Evolutionary conservation across 345 rosid species (phyloP).

Genomic region (Schrenkiella parvula): DNA sequence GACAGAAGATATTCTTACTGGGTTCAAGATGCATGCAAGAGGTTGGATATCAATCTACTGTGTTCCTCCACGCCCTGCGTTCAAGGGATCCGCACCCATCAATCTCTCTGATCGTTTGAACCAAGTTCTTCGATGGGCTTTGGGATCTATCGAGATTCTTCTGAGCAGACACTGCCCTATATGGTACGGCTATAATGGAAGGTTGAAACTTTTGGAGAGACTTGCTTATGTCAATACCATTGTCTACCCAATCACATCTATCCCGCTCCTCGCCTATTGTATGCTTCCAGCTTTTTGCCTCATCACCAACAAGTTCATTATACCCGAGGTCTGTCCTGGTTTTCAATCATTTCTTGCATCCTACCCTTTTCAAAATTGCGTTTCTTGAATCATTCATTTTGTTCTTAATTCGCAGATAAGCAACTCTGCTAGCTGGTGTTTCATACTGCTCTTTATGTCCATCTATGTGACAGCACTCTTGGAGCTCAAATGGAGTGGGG

Average conservation of each 20-base stretch:
- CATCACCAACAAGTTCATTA: constrained; percentile 81
- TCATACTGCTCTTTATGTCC: constrained; percentile 78
- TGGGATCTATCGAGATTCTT: constrained; percentile 91
- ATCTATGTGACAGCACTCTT: constrained; percentile 66
- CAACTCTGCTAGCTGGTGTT: constrained; percentile 73
- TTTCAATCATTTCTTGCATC: background rate
- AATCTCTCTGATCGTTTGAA: constrained; percentile 96
- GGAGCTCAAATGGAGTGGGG: constrained; percentile 90
- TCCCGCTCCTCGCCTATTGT: constrained; percentile 83
- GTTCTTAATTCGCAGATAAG: constrained; percentile 59
- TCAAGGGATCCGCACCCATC: constrained; percentile 96
- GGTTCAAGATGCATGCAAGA: constrained; percentile 98
- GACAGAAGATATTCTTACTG: constrained; percentile 97
- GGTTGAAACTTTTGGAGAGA: constrained; percentile 73
- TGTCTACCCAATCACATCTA: constrained; percentile 84
- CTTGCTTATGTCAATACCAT: constrained; percentile 86
- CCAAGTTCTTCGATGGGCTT: constrained; percentile 96
- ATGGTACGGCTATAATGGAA: constrained; percentile 90
- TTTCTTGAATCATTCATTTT: background rate
- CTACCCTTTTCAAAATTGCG: background rate
- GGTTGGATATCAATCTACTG: constrained; percentile 97
- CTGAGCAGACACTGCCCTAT: constrained; percentile 95
- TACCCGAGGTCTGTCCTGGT: constrained; percentile 62
- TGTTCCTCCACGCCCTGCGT: constrained; percentile 94
- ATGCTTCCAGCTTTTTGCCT: constrained; percentile 94